Base-by-base conservation (phyloP, 768 basidiomycete species). In the Boletus sp. region DNA sequence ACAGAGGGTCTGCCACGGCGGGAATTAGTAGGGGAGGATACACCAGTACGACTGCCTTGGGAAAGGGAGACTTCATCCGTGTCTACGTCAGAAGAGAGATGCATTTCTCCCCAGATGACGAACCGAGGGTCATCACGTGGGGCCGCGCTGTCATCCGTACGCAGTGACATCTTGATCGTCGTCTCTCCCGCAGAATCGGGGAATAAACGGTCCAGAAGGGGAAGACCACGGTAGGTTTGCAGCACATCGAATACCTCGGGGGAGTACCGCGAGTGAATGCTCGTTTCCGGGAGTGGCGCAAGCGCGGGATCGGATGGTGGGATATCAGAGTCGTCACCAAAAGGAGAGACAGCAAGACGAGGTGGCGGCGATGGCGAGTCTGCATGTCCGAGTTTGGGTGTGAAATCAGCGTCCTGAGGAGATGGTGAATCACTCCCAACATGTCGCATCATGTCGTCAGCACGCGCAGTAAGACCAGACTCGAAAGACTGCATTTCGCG, bases 401-500 rank as follows among this genome's bases (percentile, higher is more conserved):
- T 19, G 15, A 34, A 1, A 11, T 53, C 61, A 11, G 7, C 11
- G 0, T 56, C 56, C 0, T 5, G 52, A 23, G 60, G 53, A 15
- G 68, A 58, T 0, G 61, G 34, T 1, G 60, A 30, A 14, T 52
- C 42, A 9, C 49, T 50, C 32, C 57, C 60, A n/a, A 60, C 56
- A 6, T 54, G 61, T 41, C 56, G 66, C 48, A 60, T 54, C 52
- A 63, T 62, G 50, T 72, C 69, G 15, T 66, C 77, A 45, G 87
- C 87, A 23, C 83, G 80, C 0, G 88, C 90, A 0, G 91, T 93
- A 35, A 88, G 68, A 1, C 84, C 84, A 5, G 90, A 92, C 60
- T 93, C 91, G 64, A 93, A 93, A 0, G 88, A 90, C 60, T 92
- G 89, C 85, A 92, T 88, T 66, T 86, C 87, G 23, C 90, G 85